Conservation (phyloP, 2,329 filamentous ascomycete genomes). For the Cladophialophora chaetospira region DNA sequence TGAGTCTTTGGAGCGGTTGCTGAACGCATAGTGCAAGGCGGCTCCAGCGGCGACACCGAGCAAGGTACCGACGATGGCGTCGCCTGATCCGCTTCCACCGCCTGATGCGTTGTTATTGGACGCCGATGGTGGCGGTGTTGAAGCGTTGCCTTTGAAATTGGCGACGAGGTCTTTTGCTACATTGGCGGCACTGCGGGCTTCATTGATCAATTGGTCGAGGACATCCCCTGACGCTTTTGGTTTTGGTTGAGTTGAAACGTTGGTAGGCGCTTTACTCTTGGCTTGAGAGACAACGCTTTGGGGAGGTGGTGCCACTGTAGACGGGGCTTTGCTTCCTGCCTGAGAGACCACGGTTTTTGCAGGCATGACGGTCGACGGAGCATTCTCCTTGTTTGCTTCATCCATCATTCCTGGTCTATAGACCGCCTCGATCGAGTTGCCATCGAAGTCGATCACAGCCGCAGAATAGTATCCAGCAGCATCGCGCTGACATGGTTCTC, state of each 20-base stretch:
- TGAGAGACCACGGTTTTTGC: constrained; percentile 18
- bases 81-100: constrained; percentile 47
- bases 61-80: constrained; percentile 71
- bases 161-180: constrained; percentile 32
- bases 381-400: constrained; percentile 37
- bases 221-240: constrained; percentile 36
- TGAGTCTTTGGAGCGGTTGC: constrained; percentile 48
- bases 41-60: constrained; percentile 78
- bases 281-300: constrained; percentile 4
- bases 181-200: constrained; percentile 41
- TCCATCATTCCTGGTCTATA: constrained; percentile 68
- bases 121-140: constrained; percentile 18
- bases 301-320: constrained; percentile 9
- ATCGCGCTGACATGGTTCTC: constrained; percentile 57
- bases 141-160: constrained; percentile 25
- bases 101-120: constrained; percentile 35
- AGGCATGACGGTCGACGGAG: constrained; percentile 13
- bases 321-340: constrained; percentile 8
- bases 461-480: constrained; percentile 62
- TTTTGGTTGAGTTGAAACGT: constrained; percentile 7
- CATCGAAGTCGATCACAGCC: constrained; percentile 73
- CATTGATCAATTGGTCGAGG: constrained; percentile 40
- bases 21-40: constrained; percentile 73
- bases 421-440: constrained; percentile 80
- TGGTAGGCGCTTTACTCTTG: neutral